phyloP scores from a whole-genome alignment of 2,329 filamentous ascomycete genomes.

The Colletotrichum orchidophilum region DNA sequence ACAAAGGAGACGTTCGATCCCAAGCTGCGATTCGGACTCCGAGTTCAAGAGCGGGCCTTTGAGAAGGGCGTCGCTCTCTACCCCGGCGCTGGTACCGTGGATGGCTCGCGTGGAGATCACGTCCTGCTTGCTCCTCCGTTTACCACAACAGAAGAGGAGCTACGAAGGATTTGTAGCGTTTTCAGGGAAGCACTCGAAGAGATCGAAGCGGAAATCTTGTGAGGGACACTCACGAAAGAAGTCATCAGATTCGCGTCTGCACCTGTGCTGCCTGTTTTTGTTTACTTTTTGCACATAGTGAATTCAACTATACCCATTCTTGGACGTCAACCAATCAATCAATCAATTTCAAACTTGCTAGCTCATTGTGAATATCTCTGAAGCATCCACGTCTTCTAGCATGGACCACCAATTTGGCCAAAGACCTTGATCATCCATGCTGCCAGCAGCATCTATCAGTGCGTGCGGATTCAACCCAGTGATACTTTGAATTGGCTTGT shows the following conservation, averaged over 20 bases:
- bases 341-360: not conserved
- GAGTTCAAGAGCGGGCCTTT: slow-evolving; percentile 42
- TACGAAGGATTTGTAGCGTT: slow-evolving; percentile 7
- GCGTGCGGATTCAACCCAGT: not conserved
- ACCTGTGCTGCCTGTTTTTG: not conserved
- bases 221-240: no score
- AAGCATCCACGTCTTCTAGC: slow-evolving; percentile 31
- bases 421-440: slow-evolving; percentile 23
- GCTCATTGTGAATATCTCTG: slow-evolving; percentile 13
- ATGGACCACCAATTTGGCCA: slow-evolving; percentile 36
- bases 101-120: slow-evolving; percentile 72
- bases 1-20: slow-evolving; percentile 48
- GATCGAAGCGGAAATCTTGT: slow-evolving; percentile 13
- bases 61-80: slow-evolving; percentile 44
- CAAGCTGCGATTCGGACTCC: slow-evolving; percentile 38
- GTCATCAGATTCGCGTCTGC: no score
- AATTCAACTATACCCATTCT: not conserved
- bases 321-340: no score
- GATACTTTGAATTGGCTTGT: not conserved
- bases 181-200: slow-evolving; percentile 20
- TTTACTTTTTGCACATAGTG: not conserved
- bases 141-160: slow-evolving; percentile 57
- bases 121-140: slow-evolving; percentile 76
- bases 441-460: slow-evolving; percentile 3
- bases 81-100: slow-evolving; percentile 68